Evolutionary conservation across 2,329 filamentous ascomycete species (phyloP), one percentile per base, ranked within the genome.

Genomic region (Thermomyces lanuginosus): DNA sequence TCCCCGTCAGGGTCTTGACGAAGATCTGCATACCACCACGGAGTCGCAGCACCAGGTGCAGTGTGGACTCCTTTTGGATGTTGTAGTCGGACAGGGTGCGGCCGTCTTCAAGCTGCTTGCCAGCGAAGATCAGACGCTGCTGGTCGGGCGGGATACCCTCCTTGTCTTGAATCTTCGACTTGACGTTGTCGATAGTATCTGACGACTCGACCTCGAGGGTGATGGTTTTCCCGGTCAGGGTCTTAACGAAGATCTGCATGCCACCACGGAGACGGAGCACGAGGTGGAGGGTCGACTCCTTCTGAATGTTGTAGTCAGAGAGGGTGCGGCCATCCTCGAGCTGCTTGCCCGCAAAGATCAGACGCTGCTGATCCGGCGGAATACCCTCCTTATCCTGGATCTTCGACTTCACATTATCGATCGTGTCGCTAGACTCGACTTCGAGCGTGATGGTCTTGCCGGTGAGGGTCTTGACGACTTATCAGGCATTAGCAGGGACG

Each of bases 291-390:
- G 80, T 91, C 0, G 70, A 78, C 51, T 92, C 81, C 64, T 92
- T 92, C 59, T 92, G 83, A 28, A 92, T 92, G 62, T 92, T 92
- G 70, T 92, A 92, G 54, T 92, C 83, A 35, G 70, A 76, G 0
- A 92, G 65, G 15, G 83, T 92, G 28, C 84, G 81, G 36, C 86
- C 84, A 42, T 95, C 86, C 56, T 95, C 86, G 3, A 93, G 72
- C 54, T 93, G 84, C 69, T 93, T 93, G 31, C 84, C 86, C 22
- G 84, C 84, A 42, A 93, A 93, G 54, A 93, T 93, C 41, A 93
- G 58, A 43, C 84, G 86, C 64, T 93, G 84, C 60, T 95, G 84
- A 50, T 93, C 84, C 7, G 84, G 84, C 24, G 84, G 86, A 30
- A 93, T 93, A 14, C 84, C 84, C 58, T 93, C 84, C 71, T 93